phyloP scores from a whole-genome alignment of 2,329 filamentous ascomycete genomes.

The Xylaria sp. region DNA sequence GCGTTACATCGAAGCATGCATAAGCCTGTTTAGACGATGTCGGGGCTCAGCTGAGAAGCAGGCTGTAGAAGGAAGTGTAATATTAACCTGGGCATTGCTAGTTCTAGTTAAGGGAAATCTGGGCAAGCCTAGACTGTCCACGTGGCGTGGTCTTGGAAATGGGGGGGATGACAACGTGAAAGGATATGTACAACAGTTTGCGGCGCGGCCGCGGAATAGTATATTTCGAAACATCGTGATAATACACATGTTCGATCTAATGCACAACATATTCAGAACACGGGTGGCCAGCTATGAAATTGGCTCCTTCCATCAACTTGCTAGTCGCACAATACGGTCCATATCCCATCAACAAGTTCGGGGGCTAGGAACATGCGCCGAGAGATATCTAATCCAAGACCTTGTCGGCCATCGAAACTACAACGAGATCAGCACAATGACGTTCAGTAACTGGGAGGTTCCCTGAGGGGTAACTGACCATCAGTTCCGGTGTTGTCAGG shows the following conservation, averaged over 20 bases:
- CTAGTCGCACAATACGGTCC: not conserved
- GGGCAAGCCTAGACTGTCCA: too few relatives aligned
- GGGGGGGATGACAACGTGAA: not conserved
- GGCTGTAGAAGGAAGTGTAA: not conserved
- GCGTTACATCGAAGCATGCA: not conserved
- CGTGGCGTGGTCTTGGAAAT: not conserved
- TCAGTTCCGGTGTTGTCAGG: slow-evolving; percentile 84
- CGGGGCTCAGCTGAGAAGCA: not conserved
- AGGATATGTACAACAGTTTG: not conserved
- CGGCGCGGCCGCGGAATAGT: not conserved
- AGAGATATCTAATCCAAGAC: slow-evolving; percentile 46
- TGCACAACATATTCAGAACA: not conserved
- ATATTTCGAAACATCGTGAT: not conserved
- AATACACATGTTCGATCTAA: not conserved
- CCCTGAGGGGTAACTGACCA: slow-evolving; percentile 55
- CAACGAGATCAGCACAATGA: slow-evolving; percentile 4
- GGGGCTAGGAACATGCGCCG: not conserved
- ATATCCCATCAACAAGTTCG: not conserved
- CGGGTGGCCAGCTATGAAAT: not conserved
- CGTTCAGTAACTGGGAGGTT: not conserved
- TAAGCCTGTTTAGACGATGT: not conserved
- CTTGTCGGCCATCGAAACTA: slow-evolving; percentile 59
- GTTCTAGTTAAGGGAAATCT: not conserved
- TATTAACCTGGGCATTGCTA: not conserved
- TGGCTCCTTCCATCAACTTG: not conserved